phyloP scores from a whole-genome alignment of 495 filamentous ascomycete species.

The Tuber melanosporum region DNA sequence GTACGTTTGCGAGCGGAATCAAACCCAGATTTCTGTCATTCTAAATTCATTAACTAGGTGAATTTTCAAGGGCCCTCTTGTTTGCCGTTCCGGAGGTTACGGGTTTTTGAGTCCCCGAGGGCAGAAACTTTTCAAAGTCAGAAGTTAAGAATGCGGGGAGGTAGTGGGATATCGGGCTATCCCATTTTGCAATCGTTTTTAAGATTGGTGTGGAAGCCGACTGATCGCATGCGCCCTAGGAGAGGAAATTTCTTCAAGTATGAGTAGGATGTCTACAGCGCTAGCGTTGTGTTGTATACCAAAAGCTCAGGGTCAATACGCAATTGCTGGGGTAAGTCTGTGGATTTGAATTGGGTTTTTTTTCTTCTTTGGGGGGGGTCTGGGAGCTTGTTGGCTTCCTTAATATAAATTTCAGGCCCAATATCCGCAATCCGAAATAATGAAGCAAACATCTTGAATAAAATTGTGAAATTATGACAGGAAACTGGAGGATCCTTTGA shows the following conservation, averaged over 20 bases:
- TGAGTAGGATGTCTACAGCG: not conserved
- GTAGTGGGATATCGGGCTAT: not conserved
- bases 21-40: not conserved
- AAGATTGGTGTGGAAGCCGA: not conserved
- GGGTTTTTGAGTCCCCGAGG: not conserved
- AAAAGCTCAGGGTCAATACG: not conserved
- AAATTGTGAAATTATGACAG: not conserved
- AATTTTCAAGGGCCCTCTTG: not conserved
- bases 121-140: not conserved
- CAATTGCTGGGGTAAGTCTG: not conserved
- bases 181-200: not conserved
- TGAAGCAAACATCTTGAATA: not conserved
- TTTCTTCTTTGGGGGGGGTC: not conserved
- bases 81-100: not conserved
- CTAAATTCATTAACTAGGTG: not conserved
- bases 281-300: not conserved
- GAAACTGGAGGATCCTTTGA: not conserved
- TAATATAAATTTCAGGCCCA: not conserved
- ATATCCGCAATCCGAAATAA: not conserved
- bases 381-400: not conserved
- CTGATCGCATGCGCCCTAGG: not conserved
- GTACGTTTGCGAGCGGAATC: not conserved
- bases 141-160: not conserved
- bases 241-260: not conserved
- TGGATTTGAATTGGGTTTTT: not conserved